Base-by-base conservation (phyloP, 1,284 basidiomycete species). In the Salmacisia buchloeana region DNA sequence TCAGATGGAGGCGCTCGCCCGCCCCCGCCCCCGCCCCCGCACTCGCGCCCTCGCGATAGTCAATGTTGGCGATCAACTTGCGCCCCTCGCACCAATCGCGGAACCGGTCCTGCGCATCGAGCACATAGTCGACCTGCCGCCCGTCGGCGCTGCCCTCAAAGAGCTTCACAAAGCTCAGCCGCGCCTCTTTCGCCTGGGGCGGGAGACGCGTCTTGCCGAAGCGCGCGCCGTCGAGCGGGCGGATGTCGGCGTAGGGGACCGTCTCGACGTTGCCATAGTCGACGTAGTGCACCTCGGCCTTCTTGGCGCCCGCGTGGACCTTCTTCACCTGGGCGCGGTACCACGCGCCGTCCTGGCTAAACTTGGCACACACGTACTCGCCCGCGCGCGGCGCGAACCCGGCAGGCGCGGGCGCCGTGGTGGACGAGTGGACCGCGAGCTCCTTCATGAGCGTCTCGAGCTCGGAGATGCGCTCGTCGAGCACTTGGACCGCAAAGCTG, bases 401-500 rank as follows among this genome's bases (percentile, higher is more conserved):
- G 38, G 52, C 13, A 33, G 54, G 41, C 12, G 85, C 77, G 6
- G 85, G 81, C 3, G 85, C 80, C 21, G 87, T 83, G 39, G 85
- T 85, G 58, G 86, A 86, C 81, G 96, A 90, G 80, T 92, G 87
- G 39, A 89, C 78, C 2, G 91, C 88, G 76, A 98, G 94, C 67
- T 97, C 94, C 58, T 84, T 84, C 94, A 97, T 97, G 68, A 98
- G 84, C 79, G 89, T 88, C 76, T 97, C 94, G 63, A 98, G 83
- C 15, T 89, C 87, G 7, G 66, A 60, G 52, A 74, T 74, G 60
- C 70, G 59, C 43, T 69, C 70, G 64, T 72, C 70, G 63, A 76
- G 72, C 52, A 96, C 85, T 80, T 98, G 94, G 15, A 97, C 87
- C 13, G 92, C 94, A 83, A 98, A 97, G 27, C 81, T 83, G 78